Percentiles rank a stretch among this genome's conserved stretches.
Conservation (phyloP, 2,329 filamentous ascomycete species). For the Pseudogymnoascus sp. region DNA sequence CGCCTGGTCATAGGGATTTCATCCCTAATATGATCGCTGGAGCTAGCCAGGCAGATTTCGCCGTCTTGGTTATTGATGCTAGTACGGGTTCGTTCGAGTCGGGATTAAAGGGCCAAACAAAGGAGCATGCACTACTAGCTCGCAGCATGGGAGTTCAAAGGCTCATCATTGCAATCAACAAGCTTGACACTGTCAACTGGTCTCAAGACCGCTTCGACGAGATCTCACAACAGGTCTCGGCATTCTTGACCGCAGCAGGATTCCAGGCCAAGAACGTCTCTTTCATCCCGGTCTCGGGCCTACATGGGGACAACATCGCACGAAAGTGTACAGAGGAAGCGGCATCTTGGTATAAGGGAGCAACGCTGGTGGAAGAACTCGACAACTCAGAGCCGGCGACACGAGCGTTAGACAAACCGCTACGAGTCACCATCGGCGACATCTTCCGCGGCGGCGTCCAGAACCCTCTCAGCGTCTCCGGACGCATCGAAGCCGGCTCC, state of each 20-base stretch:
- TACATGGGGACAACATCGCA: conserved; percentile 80
- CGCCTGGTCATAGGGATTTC: conserved; percentile 90
- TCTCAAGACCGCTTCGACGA: conserved; percentile 73
- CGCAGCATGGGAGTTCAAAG: conserved; percentile 84
- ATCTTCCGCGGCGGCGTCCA: conserved; percentile 73
- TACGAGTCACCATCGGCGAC: conserved; percentile 81
- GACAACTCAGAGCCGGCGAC: conserved; percentile 70
- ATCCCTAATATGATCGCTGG: conserved; percentile 99
- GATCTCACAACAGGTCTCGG: conserved; percentile 72
- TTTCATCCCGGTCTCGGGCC: conserved; percentile 83
- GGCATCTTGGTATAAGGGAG: conserved; percentile 71
- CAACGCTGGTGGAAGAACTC: conserved; percentile 73
- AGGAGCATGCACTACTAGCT: conserved; percentile 83
- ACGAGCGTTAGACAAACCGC: conserved; percentile 64
- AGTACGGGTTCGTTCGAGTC: conserved; percentile 88
- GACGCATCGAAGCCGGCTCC: conserved; percentile 75
- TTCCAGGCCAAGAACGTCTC: conserved; percentile 74
- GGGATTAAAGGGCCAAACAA: conserved; percentile 85
- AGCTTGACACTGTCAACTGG: conserved; percentile 84
- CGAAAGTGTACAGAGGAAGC: conserved; percentile 44
- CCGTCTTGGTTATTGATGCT: conserved; percentile 87
- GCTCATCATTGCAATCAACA: conserved; percentile 88
- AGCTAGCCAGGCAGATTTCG: conserved; percentile 91
- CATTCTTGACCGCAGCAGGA: conserved; percentile 73
- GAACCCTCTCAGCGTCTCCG: conserved; percentile 76